Evolutionary conservation across 2,329 filamentous ascomycete genomes (phyloP).

Genomic region (Aureobasidium sp.): DNA sequence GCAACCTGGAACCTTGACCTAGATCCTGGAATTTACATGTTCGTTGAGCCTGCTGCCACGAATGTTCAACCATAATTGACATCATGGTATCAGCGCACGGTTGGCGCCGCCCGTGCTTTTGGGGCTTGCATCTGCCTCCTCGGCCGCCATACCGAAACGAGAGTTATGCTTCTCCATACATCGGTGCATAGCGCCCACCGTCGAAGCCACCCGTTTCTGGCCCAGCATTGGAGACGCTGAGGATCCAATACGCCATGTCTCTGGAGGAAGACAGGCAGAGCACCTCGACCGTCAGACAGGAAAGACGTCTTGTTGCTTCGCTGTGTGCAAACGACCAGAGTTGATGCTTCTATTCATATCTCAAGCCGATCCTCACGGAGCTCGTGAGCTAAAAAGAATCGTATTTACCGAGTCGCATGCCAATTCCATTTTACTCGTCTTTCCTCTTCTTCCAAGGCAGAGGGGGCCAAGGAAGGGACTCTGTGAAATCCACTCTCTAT

Average conservation of each 20-base stretch:
- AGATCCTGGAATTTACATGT: neutral
- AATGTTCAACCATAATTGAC: neutral
- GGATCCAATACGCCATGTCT: neutral
- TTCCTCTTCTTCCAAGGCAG: conserved; percentile 3
- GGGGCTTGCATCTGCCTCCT: neutral
- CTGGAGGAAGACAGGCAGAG: neutral
- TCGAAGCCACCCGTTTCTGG: neutral
- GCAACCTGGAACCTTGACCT: neutral
- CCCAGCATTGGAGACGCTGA: neutral
- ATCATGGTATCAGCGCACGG: neutral
- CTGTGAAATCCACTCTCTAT: neutral
- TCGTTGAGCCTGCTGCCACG: conserved; percentile 1
- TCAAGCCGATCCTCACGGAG: neutral
- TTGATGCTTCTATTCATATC: neutral
- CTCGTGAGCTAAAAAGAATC: conserved; percentile 2
- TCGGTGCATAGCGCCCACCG: neutral
- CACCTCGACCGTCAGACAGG: neutral
- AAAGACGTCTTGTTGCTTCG: neutral
- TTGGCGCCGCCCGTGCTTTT: neutral
- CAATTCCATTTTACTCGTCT: neutral
- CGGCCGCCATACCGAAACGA: neutral
- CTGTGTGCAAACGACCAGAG: neutral
- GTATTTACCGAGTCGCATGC: neutral
- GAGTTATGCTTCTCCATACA: neutral
- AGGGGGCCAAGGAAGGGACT: neutral